Evolutionary conservation across 75 land plant species (phyloP), one percentile per base, ranked within the genome.

Genomic region (Adiantum capillusveneris): DNA sequence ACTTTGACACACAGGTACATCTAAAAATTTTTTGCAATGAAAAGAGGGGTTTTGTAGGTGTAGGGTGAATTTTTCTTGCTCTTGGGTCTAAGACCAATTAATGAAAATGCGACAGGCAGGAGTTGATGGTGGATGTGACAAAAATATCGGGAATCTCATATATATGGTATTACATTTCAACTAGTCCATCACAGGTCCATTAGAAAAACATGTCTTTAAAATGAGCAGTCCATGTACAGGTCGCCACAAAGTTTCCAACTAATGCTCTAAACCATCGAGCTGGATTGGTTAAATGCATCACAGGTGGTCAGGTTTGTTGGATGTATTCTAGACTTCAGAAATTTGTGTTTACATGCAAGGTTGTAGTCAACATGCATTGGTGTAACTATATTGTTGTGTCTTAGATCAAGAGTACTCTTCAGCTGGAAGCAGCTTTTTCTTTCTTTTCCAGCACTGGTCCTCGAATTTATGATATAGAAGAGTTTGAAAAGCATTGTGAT

Each of bases 211-310:
- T n/a, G n/a, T n/a, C n/a, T 36, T 16, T 36, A 28, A n/a, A n/a
- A 9, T 9, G 9, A 34, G 37, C 37, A 34, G n/a, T n/a, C n/a
- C n/a, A 5, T 1, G 54, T 29, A 59, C 76, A 94, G 99, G 87
- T 90, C 37, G 96, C 99, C 13, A 90, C 99, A 1, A 95, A 90
- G 39, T 95, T 68, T 62, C 99, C 99, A 7, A 60, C 80, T 16
- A 90, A 81, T 80, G 96, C 99, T n/a, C 71, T 95, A 54, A 65
- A 70, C 19, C 97, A 95, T 67, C 83, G 99, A 6, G 83, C 88
- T 12, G 59, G 46, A 29, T 64, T 95, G 53, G 55, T 82, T n/a
- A 18, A 56, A 14, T 90, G 90, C 59, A 62, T 95, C 59, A 79
- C 78, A 25, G 64, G 74, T 3, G 69, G 43, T 17, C 81, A 90